These are phyloP conservation scores for Vigna reflexopilosa DNA, from an alignment of 306 rosid genomes.

Conservation along the genomic window DNA sequence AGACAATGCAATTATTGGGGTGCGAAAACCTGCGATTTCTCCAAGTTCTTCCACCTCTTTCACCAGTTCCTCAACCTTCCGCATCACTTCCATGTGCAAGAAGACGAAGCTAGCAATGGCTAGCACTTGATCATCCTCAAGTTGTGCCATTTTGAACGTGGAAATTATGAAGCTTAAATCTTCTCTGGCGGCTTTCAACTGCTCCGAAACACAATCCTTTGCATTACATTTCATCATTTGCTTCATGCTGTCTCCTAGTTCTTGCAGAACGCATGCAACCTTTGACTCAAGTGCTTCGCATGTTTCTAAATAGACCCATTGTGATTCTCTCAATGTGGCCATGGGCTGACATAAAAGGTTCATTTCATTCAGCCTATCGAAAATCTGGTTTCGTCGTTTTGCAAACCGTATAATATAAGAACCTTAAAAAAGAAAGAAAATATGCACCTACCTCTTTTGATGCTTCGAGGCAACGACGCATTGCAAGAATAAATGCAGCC, in stretches of 20 bases:
- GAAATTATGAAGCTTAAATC: slow-evolving; percentile 53
- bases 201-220: slow-evolving; percentile 44
- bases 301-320: slow-evolving; percentile 44
- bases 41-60: slow-evolving; percentile 72
- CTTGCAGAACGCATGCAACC: slow-evolving; percentile 56
- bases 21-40: slow-evolving; percentile 57
- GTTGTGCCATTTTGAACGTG: slow-evolving; percentile 41
- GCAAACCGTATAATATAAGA: slow-evolving; percentile 39
- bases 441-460: slow-evolving; percentile 62
- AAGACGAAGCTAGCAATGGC: slow-evolving; percentile 63
- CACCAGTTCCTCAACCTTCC: slow-evolving; percentile 66
- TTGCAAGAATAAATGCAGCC: slow-evolving; percentile 62
- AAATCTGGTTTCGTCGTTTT: not conserved
- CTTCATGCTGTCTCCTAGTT: slow-evolving; percentile 72
- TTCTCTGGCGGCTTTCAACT: slow-evolving; percentile 59
- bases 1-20: slow-evolving; percentile 8
- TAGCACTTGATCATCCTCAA: slow-evolving; percentile 53
- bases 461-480: slow-evolving; percentile 60
- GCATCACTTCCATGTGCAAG: slow-evolving; percentile 59
- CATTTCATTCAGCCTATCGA: slow-evolving; percentile 22
- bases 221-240: slow-evolving; percentile 61
- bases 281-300: slow-evolving; percentile 62
- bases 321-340: slow-evolving; percentile 43
- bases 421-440: not conserved
- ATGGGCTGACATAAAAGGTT: slow-evolving; percentile 44